Evolutionary conservation across 345 rosid genomes (phyloP).

Genomic region (Balakata baccata): DNA sequence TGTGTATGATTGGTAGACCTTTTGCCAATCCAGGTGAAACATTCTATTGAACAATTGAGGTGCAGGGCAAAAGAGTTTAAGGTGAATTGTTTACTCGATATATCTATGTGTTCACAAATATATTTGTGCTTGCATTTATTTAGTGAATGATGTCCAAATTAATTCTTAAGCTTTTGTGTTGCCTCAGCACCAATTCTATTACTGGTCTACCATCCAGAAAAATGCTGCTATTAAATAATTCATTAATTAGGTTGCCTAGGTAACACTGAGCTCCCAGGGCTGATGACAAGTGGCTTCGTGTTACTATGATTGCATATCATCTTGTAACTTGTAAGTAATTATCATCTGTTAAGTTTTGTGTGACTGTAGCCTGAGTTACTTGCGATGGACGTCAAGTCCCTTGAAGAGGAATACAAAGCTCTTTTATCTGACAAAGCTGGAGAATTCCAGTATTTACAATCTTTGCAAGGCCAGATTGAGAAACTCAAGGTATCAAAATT

Average conservation of each 20-base stretch:
- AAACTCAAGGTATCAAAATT: slow-evolving; percentile 46
- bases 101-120: background rate
- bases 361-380: slow-evolving; percentile 54
- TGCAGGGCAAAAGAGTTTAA: slow-evolving; percentile 41
- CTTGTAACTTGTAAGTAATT: slow-evolving; percentile 3
- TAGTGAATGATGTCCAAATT: background rate
- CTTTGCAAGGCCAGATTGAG: slow-evolving; percentile 49
- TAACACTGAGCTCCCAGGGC: background rate
- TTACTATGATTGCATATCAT: background rate
- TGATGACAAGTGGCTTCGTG: background rate
- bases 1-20: slow-evolving; percentile 10
- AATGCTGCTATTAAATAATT: background rate
- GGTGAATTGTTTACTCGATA: slow-evolving; percentile 34
- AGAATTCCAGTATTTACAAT: slow-evolving; percentile 49
- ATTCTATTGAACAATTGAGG: slow-evolving; percentile 43
- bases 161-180: background rate
- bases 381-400: slow-evolving; percentile 44
- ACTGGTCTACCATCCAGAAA: background rate
- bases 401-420: slow-evolving; percentile 53
- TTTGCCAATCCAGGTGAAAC: slow-evolving; percentile 50
- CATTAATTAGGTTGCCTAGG: background rate
- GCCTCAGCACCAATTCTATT: background rate
- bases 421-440: slow-evolving; percentile 54
- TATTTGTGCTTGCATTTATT: background rate
- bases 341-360: background rate